A percentile compares a stretch with the other conserved stretches of the same genome.
These are phyloP conservation scores for Backusella macrospora DNA, from an alignment of 192 early-diverging fungal genomes.

Conservation along the genomic window DNA sequence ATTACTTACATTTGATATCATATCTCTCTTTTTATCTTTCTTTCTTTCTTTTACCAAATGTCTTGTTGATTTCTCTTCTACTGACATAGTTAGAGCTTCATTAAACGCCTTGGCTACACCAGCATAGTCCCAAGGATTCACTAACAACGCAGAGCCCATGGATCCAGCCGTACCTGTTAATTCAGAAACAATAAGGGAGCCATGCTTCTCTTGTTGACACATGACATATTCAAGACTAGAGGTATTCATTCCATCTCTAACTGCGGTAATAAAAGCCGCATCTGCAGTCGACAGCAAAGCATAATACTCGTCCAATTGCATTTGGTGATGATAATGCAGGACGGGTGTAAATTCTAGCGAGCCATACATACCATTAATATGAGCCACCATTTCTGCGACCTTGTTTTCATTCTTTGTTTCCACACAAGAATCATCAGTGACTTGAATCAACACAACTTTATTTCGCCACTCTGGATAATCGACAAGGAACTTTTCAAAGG, in stretches of 20 bases:
- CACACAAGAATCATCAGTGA: constrained; percentile 80
- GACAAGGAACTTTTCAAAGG: constrained; percentile 91
- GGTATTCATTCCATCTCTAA: constrained; percentile 98
- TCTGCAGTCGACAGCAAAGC: constrained; percentile 93
- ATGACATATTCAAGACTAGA: constrained; percentile 92
- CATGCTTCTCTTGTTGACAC: constrained; percentile 88
- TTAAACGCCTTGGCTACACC: constrained; percentile 81
- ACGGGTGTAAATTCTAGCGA: constrained; percentile 95
- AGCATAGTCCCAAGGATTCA: constrained; percentile 88
- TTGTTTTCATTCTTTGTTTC: constrained; percentile 74
- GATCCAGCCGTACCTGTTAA: constrained; percentile 93
- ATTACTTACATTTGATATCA: no score
- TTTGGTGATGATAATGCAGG: constrained; percentile 89
- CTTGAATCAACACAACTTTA: constrained; percentile 95
- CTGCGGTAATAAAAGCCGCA: constrained; percentile 85
- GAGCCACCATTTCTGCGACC: constrained; percentile 86
- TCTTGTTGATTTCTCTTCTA: constrained; percentile 65
- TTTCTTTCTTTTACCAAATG: constrained; percentile 52
- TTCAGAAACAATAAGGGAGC: constrained; percentile 91
- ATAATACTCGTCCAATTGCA: constrained; percentile 95
- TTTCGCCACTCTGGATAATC: constrained; percentile 91
- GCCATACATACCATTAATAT: constrained; percentile 94
- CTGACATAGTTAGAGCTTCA: constrained; percentile 67
- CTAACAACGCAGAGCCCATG: constrained; percentile 74
- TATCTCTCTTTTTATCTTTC: background rate